Percentiles rank a stretch among this genome's conserved stretches.
Evolutionary conservation across 2,329 filamentous ascomycete species (phyloP).

Genomic region (Alternaria angustiovoidea): DNA sequence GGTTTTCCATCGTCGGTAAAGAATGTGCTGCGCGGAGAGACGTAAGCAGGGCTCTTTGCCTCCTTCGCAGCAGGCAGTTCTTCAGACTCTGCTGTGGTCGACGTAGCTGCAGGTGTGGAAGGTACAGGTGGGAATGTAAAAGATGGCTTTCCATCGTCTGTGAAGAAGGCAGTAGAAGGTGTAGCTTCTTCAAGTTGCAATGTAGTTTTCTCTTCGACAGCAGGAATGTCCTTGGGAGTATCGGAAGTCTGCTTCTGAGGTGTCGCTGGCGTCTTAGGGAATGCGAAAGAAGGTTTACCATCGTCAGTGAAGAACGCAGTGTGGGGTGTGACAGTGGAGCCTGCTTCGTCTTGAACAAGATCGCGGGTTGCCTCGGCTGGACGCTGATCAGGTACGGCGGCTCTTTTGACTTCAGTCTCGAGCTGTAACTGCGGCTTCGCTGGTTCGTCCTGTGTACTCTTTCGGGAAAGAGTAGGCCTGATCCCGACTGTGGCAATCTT

Average conservation of each 20-base stretch:
- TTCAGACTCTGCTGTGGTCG: not conserved
- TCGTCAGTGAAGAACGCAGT: slow-evolving; percentile 12
- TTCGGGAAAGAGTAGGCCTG: not conserved
- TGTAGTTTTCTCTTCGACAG: not conserved
- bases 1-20: slow-evolving; percentile 19
- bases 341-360: not conserved
- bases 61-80: not conserved
- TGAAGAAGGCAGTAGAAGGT: slow-evolving; percentile 7
- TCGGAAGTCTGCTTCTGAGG: not conserved
- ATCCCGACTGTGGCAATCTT: slow-evolving; percentile 10
- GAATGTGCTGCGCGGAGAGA: slow-evolving; percentile 18
- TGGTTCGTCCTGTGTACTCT: not conserved
- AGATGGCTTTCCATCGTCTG: slow-evolving; percentile 14
- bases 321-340: not conserved
- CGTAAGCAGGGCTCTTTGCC: not conserved
- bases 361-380: not conserved
- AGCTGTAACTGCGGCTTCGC: slow-evolving; percentile 8
- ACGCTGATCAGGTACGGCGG: not conserved
- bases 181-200: not conserved
- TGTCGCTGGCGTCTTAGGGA: not conserved
- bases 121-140: slow-evolving; percentile 2
- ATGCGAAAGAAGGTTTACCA: slow-evolving; percentile 9
- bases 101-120: not conserved
- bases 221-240: not conserved
- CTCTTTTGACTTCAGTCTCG: slow-evolving; percentile 5